Evolutionary conservation across 495 filamentous ascomycete species (phyloP).

Genomic region (Aspergillus indologenus): DNA sequence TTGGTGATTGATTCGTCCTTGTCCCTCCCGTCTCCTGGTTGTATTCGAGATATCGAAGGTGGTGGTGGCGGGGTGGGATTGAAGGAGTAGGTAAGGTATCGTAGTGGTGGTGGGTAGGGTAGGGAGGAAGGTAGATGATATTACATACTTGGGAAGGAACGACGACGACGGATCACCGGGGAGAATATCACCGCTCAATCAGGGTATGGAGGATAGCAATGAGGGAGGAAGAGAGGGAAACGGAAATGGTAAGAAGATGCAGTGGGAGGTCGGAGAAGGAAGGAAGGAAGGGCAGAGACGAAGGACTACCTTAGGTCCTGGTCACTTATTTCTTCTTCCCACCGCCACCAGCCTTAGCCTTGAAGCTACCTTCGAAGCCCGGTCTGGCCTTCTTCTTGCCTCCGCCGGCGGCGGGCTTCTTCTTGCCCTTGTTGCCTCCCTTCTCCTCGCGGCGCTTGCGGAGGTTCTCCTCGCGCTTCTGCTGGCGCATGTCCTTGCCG

Average conservation of each 20-base stretch:
- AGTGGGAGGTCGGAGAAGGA: not conserved
- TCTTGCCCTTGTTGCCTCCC: conserved; percentile 58
- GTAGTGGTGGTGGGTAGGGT: not conserved
- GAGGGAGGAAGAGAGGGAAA: too few relatives aligned
- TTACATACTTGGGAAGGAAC: not conserved
- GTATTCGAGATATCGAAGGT: not conserved
- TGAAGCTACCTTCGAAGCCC: conserved; percentile 93
- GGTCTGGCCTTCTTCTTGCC: conserved; percentile 63
- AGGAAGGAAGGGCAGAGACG: not conserved
- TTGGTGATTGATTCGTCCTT: not conserved
- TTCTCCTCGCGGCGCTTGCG: conserved; percentile 77
- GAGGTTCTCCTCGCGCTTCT: conserved; percentile 86
- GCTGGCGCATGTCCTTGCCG: conserved; percentile 73
- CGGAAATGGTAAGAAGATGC: too few relatives aligned
- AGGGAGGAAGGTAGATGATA: not conserved
- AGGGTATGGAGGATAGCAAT: not conserved
- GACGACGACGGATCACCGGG: not conserved
- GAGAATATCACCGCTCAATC: not conserved
- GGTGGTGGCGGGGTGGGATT: too few relatives aligned
- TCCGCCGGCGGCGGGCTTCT: conserved; percentile 40
- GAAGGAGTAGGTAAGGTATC: too few relatives aligned
- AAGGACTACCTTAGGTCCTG: too few relatives aligned
- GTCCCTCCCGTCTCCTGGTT: not conserved
- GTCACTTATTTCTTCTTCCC: conserved; percentile 35
- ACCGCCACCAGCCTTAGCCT: conserved; percentile 47